Percentiles rank a stretch among this genome's conserved stretches.
Evolutionary conservation across 2,329 filamentous ascomycete genomes (phyloP).

Genomic region (Cercospora citrullina): DNA sequence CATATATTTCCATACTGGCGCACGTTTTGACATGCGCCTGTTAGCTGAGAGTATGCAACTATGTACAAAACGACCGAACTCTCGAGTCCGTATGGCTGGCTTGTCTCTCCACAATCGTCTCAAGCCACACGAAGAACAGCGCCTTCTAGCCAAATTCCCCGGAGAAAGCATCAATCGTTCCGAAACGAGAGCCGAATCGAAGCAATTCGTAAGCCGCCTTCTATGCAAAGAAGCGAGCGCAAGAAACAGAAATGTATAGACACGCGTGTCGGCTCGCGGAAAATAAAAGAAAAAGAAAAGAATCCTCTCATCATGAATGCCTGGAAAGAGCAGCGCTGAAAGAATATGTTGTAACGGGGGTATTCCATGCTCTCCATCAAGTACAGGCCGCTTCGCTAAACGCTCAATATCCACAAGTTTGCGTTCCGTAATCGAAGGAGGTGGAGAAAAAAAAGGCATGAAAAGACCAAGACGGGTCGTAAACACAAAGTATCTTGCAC

Average conservation of each 20-base stretch:
- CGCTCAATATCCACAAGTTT: conserved; percentile 14
- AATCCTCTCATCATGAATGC: neutral
- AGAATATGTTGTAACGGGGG: neutral
- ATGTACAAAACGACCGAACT: neutral
- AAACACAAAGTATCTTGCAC: neutral
- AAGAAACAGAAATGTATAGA: neutral
- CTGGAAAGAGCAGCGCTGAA: conserved; percentile 16
- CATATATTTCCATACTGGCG: neutral
- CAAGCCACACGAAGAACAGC: neutral
- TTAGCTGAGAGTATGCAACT: neutral
- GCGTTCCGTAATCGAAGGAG: neutral
- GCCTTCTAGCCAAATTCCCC: neutral
- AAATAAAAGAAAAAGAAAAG: neutral
- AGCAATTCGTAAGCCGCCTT: neutral
- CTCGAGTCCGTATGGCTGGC: neutral
- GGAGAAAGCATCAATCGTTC: neutral
- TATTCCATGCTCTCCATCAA: conserved; percentile 14
- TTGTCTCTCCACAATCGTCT: neutral
- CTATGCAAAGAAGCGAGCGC: neutral
- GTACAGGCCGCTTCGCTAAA: conserved; percentile 21
- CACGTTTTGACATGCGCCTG: too few relatives aligned
- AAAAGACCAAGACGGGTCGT: neutral
- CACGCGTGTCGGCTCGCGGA: neutral
- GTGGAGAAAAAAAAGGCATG: neutral
- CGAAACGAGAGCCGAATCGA: neutral